These are phyloP conservation scores for Eimeria maxima DNA, from an alignment of 169 alveolate species.

Conservation along the genomic window DNA sequence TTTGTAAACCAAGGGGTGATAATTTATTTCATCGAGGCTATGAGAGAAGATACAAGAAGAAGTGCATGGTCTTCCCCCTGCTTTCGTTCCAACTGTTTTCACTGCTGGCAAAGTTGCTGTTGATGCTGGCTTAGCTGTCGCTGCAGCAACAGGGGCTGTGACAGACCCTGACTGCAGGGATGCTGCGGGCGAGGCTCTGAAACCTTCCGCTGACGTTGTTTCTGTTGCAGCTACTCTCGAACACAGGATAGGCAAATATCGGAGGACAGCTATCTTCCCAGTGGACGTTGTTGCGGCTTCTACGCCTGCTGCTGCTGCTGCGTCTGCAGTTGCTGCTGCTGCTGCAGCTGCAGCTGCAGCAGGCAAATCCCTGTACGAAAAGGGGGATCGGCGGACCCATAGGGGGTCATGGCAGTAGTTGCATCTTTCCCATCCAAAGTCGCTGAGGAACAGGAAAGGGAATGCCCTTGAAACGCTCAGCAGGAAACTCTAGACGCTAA, in stretches of 20 bases:
- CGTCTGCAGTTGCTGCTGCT: constrained; percentile 60
- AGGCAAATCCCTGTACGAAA: constrained; percentile 30
- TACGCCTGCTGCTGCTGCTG: constrained; percentile 45
- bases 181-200: background rate
- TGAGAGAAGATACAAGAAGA: constrained; percentile 38
- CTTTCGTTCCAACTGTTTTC: background rate
- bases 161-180: background rate
- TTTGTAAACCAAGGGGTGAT: constrained; percentile 30
- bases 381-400: constrained; percentile 59
- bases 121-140: constrained; percentile 1
- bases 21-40: background rate
- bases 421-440: constrained; percentile 9
- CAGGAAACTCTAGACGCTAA: constrained; percentile 46
- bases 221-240: constrained; percentile 1
- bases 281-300: constrained; percentile 12
- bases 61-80: constrained; percentile 13
- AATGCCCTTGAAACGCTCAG: no score
- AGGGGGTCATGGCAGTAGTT: constrained; percentile 27
- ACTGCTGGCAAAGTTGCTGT: background rate
- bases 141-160: background rate
- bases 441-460: background rate
- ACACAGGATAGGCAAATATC: constrained; percentile 29
- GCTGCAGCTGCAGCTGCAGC: constrained; percentile 54
- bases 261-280: constrained; percentile 23
- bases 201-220: constrained; percentile 15